Base-by-base conservation (phyloP, 2,329 filamentous ascomycete species). In the Alternaria ventricosa region DNA sequence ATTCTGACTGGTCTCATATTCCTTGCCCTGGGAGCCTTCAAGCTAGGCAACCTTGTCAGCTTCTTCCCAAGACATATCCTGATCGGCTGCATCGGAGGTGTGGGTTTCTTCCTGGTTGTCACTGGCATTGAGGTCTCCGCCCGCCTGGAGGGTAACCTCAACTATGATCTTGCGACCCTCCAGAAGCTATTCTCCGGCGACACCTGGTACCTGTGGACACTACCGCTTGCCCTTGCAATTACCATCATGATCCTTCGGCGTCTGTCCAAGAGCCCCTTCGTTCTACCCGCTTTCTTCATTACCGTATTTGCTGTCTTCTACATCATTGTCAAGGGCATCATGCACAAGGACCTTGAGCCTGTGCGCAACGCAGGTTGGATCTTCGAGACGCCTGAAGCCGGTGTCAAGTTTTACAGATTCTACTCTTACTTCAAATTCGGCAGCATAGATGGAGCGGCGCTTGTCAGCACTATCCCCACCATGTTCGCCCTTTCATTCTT, bases 401-500 rank as follows among this genome's bases (percentile, higher is more conserved):
- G 88, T 12, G 93, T 97, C 72, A 94, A 96, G 0, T 99, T 96
- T 89, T 99, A 96, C 88, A 94, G 96, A 77, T 99, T 99, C 75
- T 99, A 97, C 82, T 96, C 93, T 0, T 87, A 98, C 51, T 99
- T 97, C 81, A 90, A 96, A 75, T 93, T 97, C 73, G 85, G 90
- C 53, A 85, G 90, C 23, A 91, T 98, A 4, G 88, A 94, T 71
- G 97, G 93, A 92, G 86, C 87, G 47, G 96, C 95, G 3, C 87
- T 99, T 53, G 82, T 86, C n/a, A 90, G 94, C 73, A 94, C 92
- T 1, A 86, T 97, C 28, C 96, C 96, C 1, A 94, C 96, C 28
- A 98, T 99, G 92, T 89, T 99, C 73, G 96, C 96, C 0, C 83
- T 99, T 64, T 98, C 96, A 0, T 99, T 99, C 83, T 99, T 99